These are phyloP conservation scores for Lentinula lateritia DNA, from an alignment of 768 basidiomycete genomes.

Conservation along the genomic window DNA sequence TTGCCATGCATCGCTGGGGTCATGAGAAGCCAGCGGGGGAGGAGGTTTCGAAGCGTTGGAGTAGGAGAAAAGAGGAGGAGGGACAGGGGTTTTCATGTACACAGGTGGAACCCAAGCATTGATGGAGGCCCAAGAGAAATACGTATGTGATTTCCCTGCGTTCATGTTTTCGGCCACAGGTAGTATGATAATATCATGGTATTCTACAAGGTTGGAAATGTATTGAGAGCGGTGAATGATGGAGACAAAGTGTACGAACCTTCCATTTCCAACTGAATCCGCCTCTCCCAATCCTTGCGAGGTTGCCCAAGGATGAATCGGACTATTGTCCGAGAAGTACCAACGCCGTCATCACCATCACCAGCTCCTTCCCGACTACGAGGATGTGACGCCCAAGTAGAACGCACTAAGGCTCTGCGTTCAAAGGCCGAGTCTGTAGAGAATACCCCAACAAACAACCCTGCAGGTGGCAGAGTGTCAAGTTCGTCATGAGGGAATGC, in stretches of 20 bases:
- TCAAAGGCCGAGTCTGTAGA: constrained; percentile 82
- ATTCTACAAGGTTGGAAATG: constrained; percentile 41
- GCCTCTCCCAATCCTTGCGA: constrained; percentile 68
- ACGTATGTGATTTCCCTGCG: constrained; percentile 85
- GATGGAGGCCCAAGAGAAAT: constrained; percentile 88
- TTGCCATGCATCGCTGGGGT: constrained; percentile 53
- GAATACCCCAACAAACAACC: constrained; percentile 86
- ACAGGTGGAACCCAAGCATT: constrained; percentile 88
- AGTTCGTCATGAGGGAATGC: constrained; percentile 72
- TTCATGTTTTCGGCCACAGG: constrained; percentile 95
- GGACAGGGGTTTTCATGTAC: constrained; percentile 41
- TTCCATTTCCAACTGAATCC: constrained; percentile 85
- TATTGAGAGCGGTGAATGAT: constrained; percentile 5
- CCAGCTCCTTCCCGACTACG: constrained; percentile 73
- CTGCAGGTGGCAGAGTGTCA: constrained; percentile 74
- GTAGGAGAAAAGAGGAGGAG: constrained; percentile 58
- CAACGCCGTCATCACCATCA: constrained; percentile 58
- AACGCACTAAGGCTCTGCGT: constrained; percentile 80
- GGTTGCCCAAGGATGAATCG: constrained; percentile 89
- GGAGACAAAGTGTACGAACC: constrained; percentile 43
- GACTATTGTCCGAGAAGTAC: constrained; percentile 80
- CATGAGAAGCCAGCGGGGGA: constrained; percentile 65
- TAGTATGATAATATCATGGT: constrained; percentile 81
- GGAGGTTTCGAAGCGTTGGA: constrained; percentile 50
- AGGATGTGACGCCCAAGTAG: constrained; percentile 83